Base-by-base conservation (phyloP, 345 rosid genomes). In the Hypericum androsaemum region DNA sequence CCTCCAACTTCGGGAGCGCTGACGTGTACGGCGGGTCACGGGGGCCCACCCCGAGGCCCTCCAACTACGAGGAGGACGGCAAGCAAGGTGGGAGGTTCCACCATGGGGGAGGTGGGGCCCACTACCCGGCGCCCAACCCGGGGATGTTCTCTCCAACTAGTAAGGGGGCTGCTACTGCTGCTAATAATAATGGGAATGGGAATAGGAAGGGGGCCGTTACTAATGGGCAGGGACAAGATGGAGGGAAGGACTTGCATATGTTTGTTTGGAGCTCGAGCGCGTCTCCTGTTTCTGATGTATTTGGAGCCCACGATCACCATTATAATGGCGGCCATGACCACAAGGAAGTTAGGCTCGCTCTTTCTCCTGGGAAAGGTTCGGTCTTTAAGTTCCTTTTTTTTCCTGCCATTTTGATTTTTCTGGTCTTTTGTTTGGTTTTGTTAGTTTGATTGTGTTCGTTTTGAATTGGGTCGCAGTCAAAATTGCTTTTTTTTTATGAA, bases 201-300 rank as follows among this genome's bases (percentile, higher is more conserved):
- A 65, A 53, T 39, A 61, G 65, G 35, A 80, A 74, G 71, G 78
- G 63, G 60, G n/a, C n/a, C n/a, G n/a, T n/a, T n/a, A 59, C 71
- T 12, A 79, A 66, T 45, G 79, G 74, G 0, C 80, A 74, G 43
- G 77, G 62, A 10, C 70, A 57, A 2, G 71, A 56, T n/a, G n/a
- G 52, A 74, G 71, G 50, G 39, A 81, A 64, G 66, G 98, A 92
- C 68, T 86, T 92, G 41, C 98, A 81, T 37, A 88, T 92, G 97
- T 88, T 85, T 59, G 98, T 92, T 8, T 92, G 98, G 98, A 92
- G 98, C 62, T 85, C 95, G 1, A 92, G 88, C 43, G 88, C 95
- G 8, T 92, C 98, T 5, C 98, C 98, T 8, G 97, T 85, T 3
- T 88, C 98, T 0, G 98, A 92, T 38, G 97, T 88, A 9, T 88